Percentiles rank a stretch among this genome's conserved stretches.
Conservation (phyloP, 78 protist species). For the Guillardia theta region DNA sequence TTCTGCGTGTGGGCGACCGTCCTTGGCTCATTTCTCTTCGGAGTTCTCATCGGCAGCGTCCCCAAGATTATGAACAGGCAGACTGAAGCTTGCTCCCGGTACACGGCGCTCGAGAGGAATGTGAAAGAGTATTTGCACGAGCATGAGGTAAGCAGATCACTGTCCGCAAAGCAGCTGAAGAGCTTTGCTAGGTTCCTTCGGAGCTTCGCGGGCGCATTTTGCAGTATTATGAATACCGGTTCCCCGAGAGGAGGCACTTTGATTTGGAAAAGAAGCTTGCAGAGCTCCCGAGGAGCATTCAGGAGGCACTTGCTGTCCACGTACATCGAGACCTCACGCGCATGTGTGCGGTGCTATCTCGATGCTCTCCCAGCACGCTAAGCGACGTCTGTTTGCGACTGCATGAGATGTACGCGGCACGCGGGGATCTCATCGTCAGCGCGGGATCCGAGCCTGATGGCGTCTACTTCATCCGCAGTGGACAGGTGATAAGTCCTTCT, state of each 20-base stretch:
- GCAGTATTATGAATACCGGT: constrained; percentile 22
- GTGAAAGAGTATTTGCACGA: constrained; percentile 18
- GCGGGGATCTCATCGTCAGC: background rate
- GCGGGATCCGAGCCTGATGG: background rate
- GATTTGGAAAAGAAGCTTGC: background rate
- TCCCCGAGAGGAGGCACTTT: background rate
- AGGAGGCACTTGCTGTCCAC: background rate
- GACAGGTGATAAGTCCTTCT: background rate
- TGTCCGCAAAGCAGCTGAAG: background rate
- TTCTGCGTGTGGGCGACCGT: background rate
- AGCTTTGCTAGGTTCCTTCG: background rate
- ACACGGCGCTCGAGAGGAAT: background rate
- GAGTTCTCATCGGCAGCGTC: background rate
- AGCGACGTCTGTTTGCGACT: background rate
- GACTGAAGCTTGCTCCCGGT: background rate
- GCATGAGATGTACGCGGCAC: background rate
- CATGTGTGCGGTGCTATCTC: background rate
- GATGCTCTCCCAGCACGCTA: background rate
- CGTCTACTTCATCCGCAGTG: background rate
- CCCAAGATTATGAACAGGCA: background rate
- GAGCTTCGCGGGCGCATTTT: constrained; percentile 23
- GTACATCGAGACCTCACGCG: background rate
- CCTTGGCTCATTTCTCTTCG: background rate
- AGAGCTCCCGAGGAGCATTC: background rate
- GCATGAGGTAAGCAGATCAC: background rate